Conservation (phyloP, 176 grass and related monocot genomes). For the Oryza brachyantha region DNA sequence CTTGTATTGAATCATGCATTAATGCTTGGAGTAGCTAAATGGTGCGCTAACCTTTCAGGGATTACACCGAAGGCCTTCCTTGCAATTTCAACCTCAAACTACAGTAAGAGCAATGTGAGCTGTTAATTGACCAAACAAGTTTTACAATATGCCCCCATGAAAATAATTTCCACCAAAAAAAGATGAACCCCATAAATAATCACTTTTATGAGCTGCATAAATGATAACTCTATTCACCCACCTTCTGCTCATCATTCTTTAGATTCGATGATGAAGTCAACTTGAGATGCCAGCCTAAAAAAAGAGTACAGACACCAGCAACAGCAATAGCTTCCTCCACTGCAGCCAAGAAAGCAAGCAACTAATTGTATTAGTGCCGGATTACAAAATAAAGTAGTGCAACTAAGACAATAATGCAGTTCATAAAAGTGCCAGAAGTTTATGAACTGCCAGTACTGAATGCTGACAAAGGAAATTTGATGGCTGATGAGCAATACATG, state of each 20-base stretch:
- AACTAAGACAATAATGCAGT: conserved; percentile 13
- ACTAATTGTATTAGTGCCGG: not conserved
- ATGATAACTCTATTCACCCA: conserved; percentile 26
- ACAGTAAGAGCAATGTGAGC: not conserved
- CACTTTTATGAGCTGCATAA: not conserved
- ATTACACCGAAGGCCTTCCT: conserved; percentile 44
- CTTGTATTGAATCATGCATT: not conserved
- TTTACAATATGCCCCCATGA: not conserved
- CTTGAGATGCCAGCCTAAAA: conserved; percentile 64
- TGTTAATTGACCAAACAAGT: not conserved
- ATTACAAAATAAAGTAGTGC: not conserved
- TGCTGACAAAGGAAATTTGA: not conserved
- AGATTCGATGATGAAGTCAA: conserved; percentile 56
- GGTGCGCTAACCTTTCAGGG: conserved; percentile 33
- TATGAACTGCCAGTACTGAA: not conserved
- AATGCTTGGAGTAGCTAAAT: not conserved
- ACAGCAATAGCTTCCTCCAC: conserved; percentile 51
- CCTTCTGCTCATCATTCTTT: conserved; percentile 62
- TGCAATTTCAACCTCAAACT: conserved; percentile 51
- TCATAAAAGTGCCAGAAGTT: conserved; percentile 16
- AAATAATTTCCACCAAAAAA: conserved; percentile 15
- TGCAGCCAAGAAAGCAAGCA: conserved; percentile 36
- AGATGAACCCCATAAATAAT: conserved; percentile 15
- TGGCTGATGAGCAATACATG: not conserved
- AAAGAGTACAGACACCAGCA: conserved; percentile 47